Conservation (phyloP, 2,329 filamentous ascomycete species). For the Zymoseptoria brevis region DNA sequence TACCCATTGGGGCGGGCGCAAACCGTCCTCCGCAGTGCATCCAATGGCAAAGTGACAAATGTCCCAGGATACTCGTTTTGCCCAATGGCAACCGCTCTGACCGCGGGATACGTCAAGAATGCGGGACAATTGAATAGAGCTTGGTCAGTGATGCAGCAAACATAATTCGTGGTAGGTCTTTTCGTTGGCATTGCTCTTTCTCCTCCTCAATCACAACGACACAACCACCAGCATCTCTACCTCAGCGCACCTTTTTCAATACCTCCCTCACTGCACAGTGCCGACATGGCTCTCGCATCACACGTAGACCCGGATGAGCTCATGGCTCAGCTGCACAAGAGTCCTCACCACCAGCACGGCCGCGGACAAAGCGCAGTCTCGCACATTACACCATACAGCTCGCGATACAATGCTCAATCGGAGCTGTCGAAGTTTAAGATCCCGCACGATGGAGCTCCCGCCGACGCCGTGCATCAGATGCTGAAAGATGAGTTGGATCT, state of each 20-base stretch:
- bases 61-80: neutral
- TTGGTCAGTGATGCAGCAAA: neutral
- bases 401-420: conserved; percentile 46
- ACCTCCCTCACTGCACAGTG: neutral
- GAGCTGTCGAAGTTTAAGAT: conserved; percentile 55
- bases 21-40: neutral
- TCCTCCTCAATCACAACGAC: neutral
- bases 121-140: neutral
- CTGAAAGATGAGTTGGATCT: conserved; percentile 43
- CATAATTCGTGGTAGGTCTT: neutral
- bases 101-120: neutral
- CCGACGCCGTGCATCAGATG: conserved; percentile 58
- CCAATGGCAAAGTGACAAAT: neutral
- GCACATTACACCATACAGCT: conserved; percentile 51
- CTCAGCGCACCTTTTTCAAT: neutral
- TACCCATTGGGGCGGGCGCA: too few species aligned
- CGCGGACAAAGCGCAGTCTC: conserved; percentile 32
- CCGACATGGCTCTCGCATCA: neutral
- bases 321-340: conserved; percentile 44
- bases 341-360: conserved; percentile 32
- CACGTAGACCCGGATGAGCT: conserved; percentile 41
- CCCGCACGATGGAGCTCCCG: conserved; percentile 49
- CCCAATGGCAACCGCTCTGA: neutral
- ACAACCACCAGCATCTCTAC: neutral
- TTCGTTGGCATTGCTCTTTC: neutral